Base-by-base conservation (phyloP, 2,329 filamentous ascomycete genomes). In the Nannizziopsis barbatae region DNA sequence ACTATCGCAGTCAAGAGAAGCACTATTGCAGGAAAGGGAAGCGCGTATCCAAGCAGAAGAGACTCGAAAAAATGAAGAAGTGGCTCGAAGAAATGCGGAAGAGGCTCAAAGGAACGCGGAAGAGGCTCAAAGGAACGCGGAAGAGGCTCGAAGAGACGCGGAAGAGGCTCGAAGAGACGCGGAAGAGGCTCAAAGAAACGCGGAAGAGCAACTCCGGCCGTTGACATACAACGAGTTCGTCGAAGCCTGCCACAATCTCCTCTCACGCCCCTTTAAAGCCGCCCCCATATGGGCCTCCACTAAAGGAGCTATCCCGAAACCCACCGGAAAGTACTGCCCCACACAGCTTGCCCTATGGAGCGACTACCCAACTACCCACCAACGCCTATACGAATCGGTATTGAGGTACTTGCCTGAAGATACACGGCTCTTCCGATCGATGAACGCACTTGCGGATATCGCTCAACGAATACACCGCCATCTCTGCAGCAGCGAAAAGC, bases 241-340 rank as follows among this genome's bases (percentile, higher is more conserved):
- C 9, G 52, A 48, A n/a, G 9, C 45, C 42, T 60, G 52, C 39
- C 54, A 61, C 36, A 27, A 54, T 31, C 35, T 57, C 5, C 46
- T 61, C 38, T 62, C 52, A 17, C 42, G 46, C 35, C 49, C 33
- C n/a, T 40, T 63, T 40, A 51, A 50, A 57, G 52, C 57, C 22
- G 53, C 52, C 51, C 50, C 43, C 42, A 54, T 51, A 22, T 54
- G 46, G 48, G 48, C 50, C 43, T 60, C 55, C 27, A 61, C 58
- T 9, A 58, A 53, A 30, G 56, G 56, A n/a, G 50, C 50, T 45
- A 60, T 58, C 30, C 51, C 55, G 1, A 18, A 45, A 36, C 58
- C 55, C 8, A 56, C 47, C 6, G 55, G 56, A 15, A 61, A 61
- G 49, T 51, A 55, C 42, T 63, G 57, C 49, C 60, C 56, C 5